Percentiles rank a stretch among this genome's conserved stretches.
phyloP scores from a whole-genome alignment of 2,329 filamentous ascomycete species.

The Xylariaceae sp. region DNA sequence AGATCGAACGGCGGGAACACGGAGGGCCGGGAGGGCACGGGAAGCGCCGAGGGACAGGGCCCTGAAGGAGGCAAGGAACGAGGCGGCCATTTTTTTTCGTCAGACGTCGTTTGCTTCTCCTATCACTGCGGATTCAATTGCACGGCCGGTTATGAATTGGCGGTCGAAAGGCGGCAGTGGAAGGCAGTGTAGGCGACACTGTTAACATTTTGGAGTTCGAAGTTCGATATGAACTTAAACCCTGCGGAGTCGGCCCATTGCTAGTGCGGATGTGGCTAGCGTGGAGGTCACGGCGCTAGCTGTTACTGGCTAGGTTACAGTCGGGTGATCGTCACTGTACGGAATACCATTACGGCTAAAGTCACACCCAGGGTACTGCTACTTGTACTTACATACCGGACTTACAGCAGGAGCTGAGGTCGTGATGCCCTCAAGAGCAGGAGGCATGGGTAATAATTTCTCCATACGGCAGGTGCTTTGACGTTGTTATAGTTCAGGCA shows the following conservation, averaged over 20 bases:
- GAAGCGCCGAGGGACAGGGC: conserved; percentile 22
- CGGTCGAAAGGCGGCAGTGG: neutral
- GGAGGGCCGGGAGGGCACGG: conserved; percentile 11
- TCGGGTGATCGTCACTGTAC: neutral
- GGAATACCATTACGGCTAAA: neutral
- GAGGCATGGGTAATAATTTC: too few species aligned
- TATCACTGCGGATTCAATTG: neutral
- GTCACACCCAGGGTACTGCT: too few species aligned
- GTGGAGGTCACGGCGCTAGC: neutral
- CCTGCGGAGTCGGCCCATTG: neutral
- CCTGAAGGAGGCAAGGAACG: conserved; percentile 26
- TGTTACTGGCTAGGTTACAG: neutral
- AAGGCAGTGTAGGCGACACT: too few species aligned
- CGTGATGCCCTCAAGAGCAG: too few species aligned
- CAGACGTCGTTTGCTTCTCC: neutral
- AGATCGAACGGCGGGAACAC: conserved; percentile 19
- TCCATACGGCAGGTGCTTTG: too few species aligned
- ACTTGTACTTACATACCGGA: too few species aligned
- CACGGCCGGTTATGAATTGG: neutral
- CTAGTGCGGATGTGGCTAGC: neutral
- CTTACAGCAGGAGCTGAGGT: too few species aligned
- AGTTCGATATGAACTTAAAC: neutral
- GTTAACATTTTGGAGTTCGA: neutral
- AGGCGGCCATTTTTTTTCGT: conserved; percentile 20
- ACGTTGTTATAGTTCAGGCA: too few species aligned